Conservation (phyloP, 352 stramenopile species). For the Halophytophthora polymorphica region DNA sequence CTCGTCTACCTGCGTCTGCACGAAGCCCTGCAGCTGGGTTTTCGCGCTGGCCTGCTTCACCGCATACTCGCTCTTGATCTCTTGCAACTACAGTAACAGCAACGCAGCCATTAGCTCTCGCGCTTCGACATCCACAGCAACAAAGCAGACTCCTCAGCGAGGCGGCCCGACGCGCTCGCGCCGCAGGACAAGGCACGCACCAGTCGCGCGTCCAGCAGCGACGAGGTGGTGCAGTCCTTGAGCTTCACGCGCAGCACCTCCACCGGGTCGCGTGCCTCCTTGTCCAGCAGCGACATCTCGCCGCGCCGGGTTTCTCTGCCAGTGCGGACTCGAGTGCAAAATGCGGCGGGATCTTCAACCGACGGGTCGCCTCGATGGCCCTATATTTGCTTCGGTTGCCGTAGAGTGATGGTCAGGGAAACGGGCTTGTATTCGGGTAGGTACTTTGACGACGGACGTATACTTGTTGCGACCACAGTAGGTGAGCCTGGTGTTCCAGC, state of each 20-base stretch:
- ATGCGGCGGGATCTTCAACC: not conserved
- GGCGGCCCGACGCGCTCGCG: no score
- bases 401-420: conserved; percentile 12
- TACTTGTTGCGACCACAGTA: no score
- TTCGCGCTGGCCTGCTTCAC: conserved; percentile 73
- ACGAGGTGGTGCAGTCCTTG: conserved; percentile 79
- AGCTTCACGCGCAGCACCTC: conserved; percentile 80
- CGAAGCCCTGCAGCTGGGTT: conserved; percentile 64
- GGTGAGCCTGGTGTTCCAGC: no score
- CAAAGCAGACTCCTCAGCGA: no score
- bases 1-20: conserved; percentile 79
- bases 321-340: not conserved
- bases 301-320: not conserved
- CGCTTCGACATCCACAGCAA: not conserved
- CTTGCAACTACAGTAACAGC: conserved; percentile 43
- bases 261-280: conserved; percentile 77
- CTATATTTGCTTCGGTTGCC: conserved; percentile 1
- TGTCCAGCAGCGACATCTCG: conserved; percentile 84
- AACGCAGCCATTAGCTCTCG: not conserved
- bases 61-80: conserved; percentile 83
- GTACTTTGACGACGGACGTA: no score
- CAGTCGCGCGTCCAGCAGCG: conserved; percentile 79
- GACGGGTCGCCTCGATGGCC: not conserved
- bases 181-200: conserved; percentile 15
- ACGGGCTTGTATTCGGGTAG: not conserved